Percentiles rank a stretch among this genome's conserved stretches.
phyloP scores from a whole-genome alignment of 1,139 yeast genomes.

The Pichia sp. region DNA sequence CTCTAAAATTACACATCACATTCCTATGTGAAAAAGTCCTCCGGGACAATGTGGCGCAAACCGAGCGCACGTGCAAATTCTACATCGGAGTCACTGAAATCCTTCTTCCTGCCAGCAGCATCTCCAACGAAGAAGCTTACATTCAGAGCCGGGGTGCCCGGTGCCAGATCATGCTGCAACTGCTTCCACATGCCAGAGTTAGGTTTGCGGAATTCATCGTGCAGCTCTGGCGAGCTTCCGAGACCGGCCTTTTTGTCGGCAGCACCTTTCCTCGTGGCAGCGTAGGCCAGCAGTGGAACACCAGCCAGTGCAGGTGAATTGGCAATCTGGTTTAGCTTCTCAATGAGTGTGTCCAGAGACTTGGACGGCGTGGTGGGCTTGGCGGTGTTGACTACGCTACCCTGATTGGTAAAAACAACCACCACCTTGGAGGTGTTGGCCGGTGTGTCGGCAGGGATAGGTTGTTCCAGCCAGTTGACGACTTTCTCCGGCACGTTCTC shows the following conservation, averaged over 20 bases:
- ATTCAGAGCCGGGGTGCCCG: conserved; percentile 31
- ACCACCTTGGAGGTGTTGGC: conserved; percentile 29
- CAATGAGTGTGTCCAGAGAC: conserved; percentile 28
- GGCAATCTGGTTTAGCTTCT: conserved; percentile 19
- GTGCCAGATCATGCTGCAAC: conserved; percentile 24
- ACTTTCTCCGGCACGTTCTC: conserved; percentile 15
- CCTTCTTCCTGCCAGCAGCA: conserved; percentile 81
- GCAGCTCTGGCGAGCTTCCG: conserved; percentile 35
- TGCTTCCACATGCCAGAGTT: conserved; percentile 48
- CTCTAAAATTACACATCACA: not conserved
- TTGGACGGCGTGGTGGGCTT: conserved; percentile 22
- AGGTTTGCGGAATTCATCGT: conserved; percentile 65
- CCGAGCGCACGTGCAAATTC: conserved; percentile 58
- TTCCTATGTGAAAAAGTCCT: conserved; percentile 37
- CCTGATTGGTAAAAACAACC: conserved; percentile 82
- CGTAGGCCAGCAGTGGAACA: conserved; percentile 50
- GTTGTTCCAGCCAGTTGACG: not conserved
- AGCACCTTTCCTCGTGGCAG: conserved; percentile 52
- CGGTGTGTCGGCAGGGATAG: not conserved
- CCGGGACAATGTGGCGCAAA: conserved; percentile 63
- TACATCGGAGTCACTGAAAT: conserved; percentile 75
- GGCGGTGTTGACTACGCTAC: conserved; percentile 45
- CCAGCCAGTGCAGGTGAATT: conserved; percentile 14
- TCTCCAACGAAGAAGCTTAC: conserved; percentile 82
- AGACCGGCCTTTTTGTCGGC: conserved; percentile 23